Evolutionary conservation across 2,329 filamentous ascomycete genomes (phyloP).

Genomic region (Fusarium sublunatum): DNA sequence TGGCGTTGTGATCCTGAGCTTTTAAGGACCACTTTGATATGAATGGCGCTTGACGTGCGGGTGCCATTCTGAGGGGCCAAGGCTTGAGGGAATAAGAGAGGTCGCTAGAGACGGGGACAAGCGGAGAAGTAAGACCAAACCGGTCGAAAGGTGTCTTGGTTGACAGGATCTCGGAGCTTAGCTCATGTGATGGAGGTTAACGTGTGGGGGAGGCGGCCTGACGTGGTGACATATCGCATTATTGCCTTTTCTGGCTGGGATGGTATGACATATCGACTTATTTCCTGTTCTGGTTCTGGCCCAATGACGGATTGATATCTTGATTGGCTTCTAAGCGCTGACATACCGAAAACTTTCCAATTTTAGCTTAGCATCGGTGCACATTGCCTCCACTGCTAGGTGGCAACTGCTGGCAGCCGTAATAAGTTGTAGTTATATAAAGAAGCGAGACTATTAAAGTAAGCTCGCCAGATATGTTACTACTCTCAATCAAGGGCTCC

Average conservation of each 20-base stretch:
- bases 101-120: no score
- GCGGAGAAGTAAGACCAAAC: no score
- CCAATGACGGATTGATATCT: background rate
- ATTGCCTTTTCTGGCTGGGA: background rate
- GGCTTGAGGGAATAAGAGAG: no score
- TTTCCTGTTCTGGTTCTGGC: background rate
- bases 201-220: background rate
- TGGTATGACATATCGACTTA: background rate
- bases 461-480: no score
- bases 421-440: background rate
- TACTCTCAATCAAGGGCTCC: background rate
- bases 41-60: background rate
- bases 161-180: no score
- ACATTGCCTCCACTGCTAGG: no score
- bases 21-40: conserved; percentile 25
- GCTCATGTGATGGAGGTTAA: background rate
- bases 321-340: background rate
- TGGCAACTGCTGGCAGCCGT: no score
- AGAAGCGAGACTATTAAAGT: no score
- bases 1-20: conserved; percentile 45
- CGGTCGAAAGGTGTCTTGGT: no score
- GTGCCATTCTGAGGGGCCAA: background rate
- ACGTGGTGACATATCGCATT: background rate
- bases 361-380: no score
- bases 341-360: background rate